Evolutionary conservation across 176 grass and related monocot genomes (phyloP), one percentile per base, ranked within the genome.

Genomic region (Eremochloa ophiuroides): DNA sequence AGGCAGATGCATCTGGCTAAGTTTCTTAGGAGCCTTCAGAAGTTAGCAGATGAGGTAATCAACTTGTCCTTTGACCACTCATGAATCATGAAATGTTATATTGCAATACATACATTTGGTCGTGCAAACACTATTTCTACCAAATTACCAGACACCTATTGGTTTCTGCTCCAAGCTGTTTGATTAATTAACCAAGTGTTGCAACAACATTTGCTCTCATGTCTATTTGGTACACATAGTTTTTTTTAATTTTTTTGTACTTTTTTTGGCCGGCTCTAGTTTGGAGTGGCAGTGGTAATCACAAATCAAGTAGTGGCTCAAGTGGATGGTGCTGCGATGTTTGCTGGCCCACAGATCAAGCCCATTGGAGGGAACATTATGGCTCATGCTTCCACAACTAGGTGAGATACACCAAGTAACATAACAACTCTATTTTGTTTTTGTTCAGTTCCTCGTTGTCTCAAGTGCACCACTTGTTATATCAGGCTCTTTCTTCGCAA

Each of bases 1-100:
- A 94, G 95, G 75, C 95, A 98, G 89, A 98, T 98, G 95, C 95
- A 98, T 86, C 84, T 98, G 42, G 95, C 95, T n/a, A 98, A 98
- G 55, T 98, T 98, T 67, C 92, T 94, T 37, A 93, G 95, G 59
- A 98, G 95, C 71, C 95, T 98, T 75, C 92, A 94, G 75, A 98
- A 94, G 70, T 89, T 98, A 83, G 92, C 95, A 2, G 92, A 98
- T 79, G 92, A 89, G 90, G 95, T 93, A 83, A 50, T 35, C 22
- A 72, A 10, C 18, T 65, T 73, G n/a, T 67, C 5, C n/a, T 58
- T 88, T 58, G 18, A 59, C 13, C 5, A 30, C 39, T 70, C 22
- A 71, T 75, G 77, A 78, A 20, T 66, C 6, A 44, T 22, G 40
- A 10, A 69, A 48, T 33, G 11, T 17, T 51, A 1, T 42, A 29